Evolutionary conservation across 306 rosid species (phyloP).

Genomic region (Acacia confusa): DNA sequence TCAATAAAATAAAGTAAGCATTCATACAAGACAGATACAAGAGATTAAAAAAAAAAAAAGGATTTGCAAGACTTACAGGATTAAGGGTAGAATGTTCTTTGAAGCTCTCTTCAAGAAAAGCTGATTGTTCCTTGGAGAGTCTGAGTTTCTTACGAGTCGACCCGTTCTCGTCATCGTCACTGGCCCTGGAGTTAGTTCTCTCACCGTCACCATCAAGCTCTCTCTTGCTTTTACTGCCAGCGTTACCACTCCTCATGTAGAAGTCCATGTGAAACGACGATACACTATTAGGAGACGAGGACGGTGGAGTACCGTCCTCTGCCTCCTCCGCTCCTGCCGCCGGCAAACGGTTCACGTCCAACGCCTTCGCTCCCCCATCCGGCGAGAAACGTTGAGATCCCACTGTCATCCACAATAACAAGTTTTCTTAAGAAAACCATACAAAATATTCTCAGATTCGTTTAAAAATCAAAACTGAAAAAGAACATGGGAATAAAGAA

Average conservation of each 20-base stretch:
- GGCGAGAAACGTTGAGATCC: background rate
- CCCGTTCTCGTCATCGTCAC: constrained; percentile 87
- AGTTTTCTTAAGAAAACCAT: background rate
- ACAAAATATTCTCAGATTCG: background rate
- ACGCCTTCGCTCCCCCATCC: constrained; percentile 49
- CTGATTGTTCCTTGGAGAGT: constrained; percentile 85
- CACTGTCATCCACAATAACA: background rate
- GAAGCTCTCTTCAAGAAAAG: constrained; percentile 91
- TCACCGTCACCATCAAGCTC: constrained; percentile 60
- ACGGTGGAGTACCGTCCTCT: constrained; percentile 55
- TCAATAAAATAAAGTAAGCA: background rate
- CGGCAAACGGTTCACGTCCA: constrained; percentile 64
- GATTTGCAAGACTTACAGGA: constrained; percentile 54
- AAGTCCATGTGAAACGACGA: constrained; percentile 82
- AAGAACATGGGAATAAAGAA: background rate
- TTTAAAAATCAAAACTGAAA: background rate
- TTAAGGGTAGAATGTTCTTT: constrained; percentile 92
- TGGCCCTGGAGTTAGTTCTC: constrained; percentile 57
- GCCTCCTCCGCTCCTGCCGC: constrained; percentile 44
- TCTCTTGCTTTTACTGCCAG: constrained; percentile 45
- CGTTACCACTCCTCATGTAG: constrained; percentile 35
- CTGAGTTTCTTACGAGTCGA: constrained; percentile 86
- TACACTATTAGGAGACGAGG: constrained; percentile 82
- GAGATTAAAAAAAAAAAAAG: background rate
- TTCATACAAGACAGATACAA: background rate